Evolutionary conservation across 2,329 filamentous ascomycete genomes (phyloP).

Genomic region (Neoascochyta sp.): DNA sequence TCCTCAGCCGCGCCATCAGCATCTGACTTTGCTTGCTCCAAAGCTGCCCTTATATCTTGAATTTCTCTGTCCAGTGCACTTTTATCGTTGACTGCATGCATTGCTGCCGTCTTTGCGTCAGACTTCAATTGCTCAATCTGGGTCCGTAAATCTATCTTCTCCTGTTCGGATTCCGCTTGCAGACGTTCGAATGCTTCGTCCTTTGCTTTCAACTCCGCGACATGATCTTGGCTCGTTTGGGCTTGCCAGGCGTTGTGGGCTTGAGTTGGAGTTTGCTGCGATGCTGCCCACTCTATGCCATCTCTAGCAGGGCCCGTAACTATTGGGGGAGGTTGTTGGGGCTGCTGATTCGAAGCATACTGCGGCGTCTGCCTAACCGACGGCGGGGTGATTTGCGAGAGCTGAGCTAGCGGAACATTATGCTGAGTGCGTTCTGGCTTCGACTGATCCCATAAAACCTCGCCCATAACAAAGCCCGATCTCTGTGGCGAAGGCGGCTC

Average conservation of each 20-base stretch:
- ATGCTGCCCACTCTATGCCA: constrained; percentile 10
- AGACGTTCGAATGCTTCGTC: constrained; percentile 26
- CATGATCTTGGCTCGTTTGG: constrained; percentile 9
- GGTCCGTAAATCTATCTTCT: constrained; percentile 9
- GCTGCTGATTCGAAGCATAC: constrained; percentile 7
- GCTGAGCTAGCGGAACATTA: no score
- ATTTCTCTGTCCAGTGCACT: constrained; percentile 16
- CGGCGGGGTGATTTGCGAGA: no score
- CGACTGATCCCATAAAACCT: constrained; percentile 16
- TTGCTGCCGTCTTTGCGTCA: constrained; percentile 14
- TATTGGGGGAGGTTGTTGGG: constrained; percentile 9
- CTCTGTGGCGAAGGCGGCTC: constrained; percentile 15
- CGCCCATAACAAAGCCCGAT: constrained; percentile 23
- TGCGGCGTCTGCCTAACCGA: no score
- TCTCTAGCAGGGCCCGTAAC: constrained; percentile 9
- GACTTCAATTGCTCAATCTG: constrained; percentile 17
- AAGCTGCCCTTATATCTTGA: constrained; percentile 14
- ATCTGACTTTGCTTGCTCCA: constrained; percentile 21
- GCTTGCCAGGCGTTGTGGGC: constrained; percentile 3
- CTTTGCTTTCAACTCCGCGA: constrained; percentile 26
- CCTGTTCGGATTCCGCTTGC: constrained; percentile 17
- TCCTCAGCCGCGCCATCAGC: constrained; percentile 23
- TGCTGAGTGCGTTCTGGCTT: constrained; percentile 13
- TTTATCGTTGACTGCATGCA: constrained; percentile 15
- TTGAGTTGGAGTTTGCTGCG: constrained; percentile 14